Base-by-base conservation (phyloP, 345 rosid species). In the Corchorus capsularis region DNA sequence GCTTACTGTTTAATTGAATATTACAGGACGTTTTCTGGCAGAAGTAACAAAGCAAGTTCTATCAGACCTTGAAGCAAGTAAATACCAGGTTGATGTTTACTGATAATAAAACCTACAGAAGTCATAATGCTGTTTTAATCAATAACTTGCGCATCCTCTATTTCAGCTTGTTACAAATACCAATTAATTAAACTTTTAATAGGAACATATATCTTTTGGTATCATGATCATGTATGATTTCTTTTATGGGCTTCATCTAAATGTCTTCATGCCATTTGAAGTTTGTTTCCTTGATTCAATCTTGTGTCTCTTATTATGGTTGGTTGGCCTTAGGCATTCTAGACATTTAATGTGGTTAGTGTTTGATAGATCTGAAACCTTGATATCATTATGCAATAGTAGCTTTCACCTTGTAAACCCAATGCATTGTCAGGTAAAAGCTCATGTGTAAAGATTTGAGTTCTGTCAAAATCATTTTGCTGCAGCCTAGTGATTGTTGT, bases 51-150 rank as follows among this genome's bases (percentile, higher is more conserved):
- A 85, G 82, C 72, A 85, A 79, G 90, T 87, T 66, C 73, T 87
- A 66, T 83, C 73, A n/a, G 90, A 87, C 75, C 90, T 87, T 57
- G 84, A 85, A 78, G 86, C 86, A 66, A 87, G 90, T 83, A 87
- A 83, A 78, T 87, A 83, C 69, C 90, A 87, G 90, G 90, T 85
- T 67, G 41, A 34, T 46, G 43, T 75, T 20, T 35, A 66, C 57
- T 10, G 39, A 37, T 41, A 71, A 47, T 15, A 32, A 35, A 68
- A 39, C 20, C 17, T 19, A 49, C 16, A 16, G 16, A n/a, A 34
- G 8, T 70, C 17, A 17, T 35, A 70, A 54, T 70, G 2, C 47
- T 35, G 61, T 27, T 53, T 70, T 11, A 70, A 53, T n/a, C 47
- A 14, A 52, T 70, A 52, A 35, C 32, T 34, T 52, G 27, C 50